These are phyloP conservation scores for Angophora floribunda DNA, from an alignment of 345 rosid genomes.

Conservation along the genomic window DNA sequence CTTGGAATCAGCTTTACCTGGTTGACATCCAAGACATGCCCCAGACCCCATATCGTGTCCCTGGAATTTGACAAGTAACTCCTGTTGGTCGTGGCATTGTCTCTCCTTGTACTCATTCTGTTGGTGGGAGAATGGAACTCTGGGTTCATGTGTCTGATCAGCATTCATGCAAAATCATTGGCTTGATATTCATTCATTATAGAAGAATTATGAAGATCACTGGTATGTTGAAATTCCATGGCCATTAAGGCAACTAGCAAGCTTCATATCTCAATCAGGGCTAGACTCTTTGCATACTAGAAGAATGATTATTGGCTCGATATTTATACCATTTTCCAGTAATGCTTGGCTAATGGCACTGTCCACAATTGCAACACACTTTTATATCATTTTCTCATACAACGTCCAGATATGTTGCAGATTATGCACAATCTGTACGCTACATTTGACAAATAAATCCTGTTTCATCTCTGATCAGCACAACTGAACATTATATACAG, in stretches of 20 bases:
- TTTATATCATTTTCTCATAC: background rate
- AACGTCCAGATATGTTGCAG: background rate
- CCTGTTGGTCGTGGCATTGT: background rate
- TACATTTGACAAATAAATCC: background rate
- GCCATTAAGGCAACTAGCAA: background rate
- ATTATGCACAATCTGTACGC: background rate
- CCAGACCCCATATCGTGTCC: background rate
- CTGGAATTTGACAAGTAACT: background rate
- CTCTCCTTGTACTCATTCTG: background rate
- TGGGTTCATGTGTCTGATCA: background rate
- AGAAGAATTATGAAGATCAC: background rate
- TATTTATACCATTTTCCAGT: conserved; percentile 7
- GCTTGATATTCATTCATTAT: no score
- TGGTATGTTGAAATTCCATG: background rate
- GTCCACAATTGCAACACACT: background rate
- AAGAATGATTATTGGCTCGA: conserved; percentile 71
- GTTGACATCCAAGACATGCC: background rate
- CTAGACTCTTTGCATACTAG: background rate
- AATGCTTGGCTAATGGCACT: conserved; percentile 32
- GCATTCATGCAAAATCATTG: background rate
- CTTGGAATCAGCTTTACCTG: background rate
- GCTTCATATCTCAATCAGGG: background rate
- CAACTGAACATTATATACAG: background rate
- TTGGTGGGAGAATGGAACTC: background rate
- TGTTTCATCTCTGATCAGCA: background rate